Evolutionary conservation across 345 rosid genomes (phyloP).

Genomic region (Euphorbia peplus): DNA sequence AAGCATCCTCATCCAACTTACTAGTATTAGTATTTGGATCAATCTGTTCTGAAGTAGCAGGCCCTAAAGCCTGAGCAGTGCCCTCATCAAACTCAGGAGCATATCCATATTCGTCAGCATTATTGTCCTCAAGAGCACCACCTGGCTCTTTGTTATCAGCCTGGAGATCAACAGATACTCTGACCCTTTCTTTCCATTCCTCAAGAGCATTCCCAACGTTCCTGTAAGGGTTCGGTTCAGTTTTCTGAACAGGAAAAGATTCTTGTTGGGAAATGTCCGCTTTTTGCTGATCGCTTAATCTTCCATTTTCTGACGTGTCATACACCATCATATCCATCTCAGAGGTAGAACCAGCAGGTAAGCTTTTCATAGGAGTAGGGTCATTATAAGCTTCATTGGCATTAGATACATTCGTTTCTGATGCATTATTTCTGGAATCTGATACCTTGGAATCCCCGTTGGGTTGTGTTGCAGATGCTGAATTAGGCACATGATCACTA

Average conservation of each 20-base stretch:
- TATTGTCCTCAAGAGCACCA: slow-evolving; percentile 60
- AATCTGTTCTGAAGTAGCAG: slow-evolving; percentile 82
- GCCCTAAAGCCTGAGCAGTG: slow-evolving; percentile 81
- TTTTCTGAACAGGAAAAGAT: slow-evolving; percentile 42
- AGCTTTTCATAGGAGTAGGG: slow-evolving; percentile 42
- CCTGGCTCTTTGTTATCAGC: slow-evolving; percentile 45
- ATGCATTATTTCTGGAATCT: slow-evolving; percentile 41
- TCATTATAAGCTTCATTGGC: slow-evolving; percentile 40
- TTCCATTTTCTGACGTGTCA: slow-evolving; percentile 48
- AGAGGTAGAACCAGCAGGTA: slow-evolving; percentile 46
- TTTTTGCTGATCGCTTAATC: slow-evolving; percentile 43
- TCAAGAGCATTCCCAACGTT: slow-evolving; percentile 82
- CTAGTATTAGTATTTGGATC: slow-evolving; percentile 43
- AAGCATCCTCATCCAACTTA: slow-evolving; percentile 48
- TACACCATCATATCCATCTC: slow-evolving; percentile 49
- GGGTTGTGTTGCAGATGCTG: slow-evolving; percentile 54
- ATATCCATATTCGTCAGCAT: slow-evolving; percentile 75
- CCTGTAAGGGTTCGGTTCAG: slow-evolving; percentile 70
- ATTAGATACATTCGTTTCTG: slow-evolving; percentile 45
- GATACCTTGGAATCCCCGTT: slow-evolving; percentile 41
- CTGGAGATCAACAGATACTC: slow-evolving; percentile 56
- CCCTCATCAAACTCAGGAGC: slow-evolving; percentile 70
- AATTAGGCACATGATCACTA: slow-evolving; percentile 40
- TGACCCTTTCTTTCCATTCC: slow-evolving; percentile 92
- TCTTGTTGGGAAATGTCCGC: slow-evolving; percentile 42